Percentiles rank a stretch among this genome's conserved stretches.
Conservation (phyloP, 108 stramenopile species). For the Mayamaea pseudoterrestris region DNA sequence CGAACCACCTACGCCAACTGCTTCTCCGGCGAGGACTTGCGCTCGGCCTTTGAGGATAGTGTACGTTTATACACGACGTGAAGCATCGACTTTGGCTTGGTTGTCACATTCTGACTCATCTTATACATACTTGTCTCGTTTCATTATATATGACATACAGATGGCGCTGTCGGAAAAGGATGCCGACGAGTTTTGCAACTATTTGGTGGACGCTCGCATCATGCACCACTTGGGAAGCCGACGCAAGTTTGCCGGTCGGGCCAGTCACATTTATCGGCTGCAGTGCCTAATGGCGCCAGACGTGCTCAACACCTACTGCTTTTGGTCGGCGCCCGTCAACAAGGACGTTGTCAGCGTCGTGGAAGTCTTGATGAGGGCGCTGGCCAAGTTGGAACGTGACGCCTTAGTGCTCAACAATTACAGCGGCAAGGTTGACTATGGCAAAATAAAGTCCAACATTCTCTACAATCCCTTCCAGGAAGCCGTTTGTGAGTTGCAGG, state of each 20-base stretch:
- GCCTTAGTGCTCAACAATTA: no score
- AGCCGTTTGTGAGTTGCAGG: constrained; percentile 43
- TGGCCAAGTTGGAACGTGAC: constrained; percentile 1
- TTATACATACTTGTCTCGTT: no score
- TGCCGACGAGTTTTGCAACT: no score
- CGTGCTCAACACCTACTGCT: constrained; percentile 40
- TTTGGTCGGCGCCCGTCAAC: constrained; percentile 23
- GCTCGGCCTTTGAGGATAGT: no score
- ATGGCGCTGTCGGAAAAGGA: no score
- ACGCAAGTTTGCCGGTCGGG: no score
- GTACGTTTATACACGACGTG: no score
- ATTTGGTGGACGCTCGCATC: no score
- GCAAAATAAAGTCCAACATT: constrained; percentile 26
- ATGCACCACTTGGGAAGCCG: no score
- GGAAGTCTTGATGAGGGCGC: constrained; percentile 9
- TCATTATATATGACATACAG: no score
- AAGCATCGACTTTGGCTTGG: no score
- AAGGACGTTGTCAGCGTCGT: constrained; percentile 20
- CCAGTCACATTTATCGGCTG: constrained; percentile 23
- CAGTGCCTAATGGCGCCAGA: constrained; percentile 20
- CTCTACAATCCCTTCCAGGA: constrained; percentile 38
- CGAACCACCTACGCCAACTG: constrained; percentile 15
- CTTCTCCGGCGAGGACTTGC: constrained; percentile 22
- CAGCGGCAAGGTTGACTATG: constrained; percentile 10
- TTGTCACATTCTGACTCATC: no score